Percentiles rank a stretch among this genome's conserved stretches.
Conservation (phyloP, 2,329 filamentous ascomycete species). For the Pseudogymnoascus sp. region DNA sequence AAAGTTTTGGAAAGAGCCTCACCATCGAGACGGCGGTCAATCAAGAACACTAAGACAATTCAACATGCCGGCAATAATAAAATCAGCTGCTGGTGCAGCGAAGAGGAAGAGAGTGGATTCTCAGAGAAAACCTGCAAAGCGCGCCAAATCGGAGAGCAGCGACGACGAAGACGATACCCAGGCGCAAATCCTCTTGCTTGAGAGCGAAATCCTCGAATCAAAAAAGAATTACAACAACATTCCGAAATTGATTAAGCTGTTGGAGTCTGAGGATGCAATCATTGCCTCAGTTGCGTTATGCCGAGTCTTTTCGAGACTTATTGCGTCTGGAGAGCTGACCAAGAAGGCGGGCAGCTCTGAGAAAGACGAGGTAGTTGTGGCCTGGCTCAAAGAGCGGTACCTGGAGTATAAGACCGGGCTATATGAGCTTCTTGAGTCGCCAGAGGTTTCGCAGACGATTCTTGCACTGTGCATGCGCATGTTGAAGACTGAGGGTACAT, state of each 20-base stretch:
- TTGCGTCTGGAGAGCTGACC: constrained; percentile 64
- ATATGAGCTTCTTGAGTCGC: constrained; percentile 50
- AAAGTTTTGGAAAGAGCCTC: constrained; percentile 12
- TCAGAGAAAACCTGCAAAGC: constrained; percentile 38
- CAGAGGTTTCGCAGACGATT: constrained; percentile 61
- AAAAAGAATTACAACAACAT: constrained; percentile 92
- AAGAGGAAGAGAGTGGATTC: constrained; percentile 46
- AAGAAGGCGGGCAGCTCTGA: constrained; percentile 59
- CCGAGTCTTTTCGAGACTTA: constrained; percentile 74
- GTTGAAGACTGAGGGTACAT: constrained; percentile 68
- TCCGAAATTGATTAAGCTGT: constrained; percentile 57
- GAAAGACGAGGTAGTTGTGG: constrained; percentile 65
- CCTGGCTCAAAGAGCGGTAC: constrained; percentile 72
- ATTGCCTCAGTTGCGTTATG: constrained; percentile 75
- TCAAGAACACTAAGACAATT: constrained; percentile 14
- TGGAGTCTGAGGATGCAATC: constrained; percentile 50
- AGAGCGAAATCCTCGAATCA: constrained; percentile 75
- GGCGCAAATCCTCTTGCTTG: constrained; percentile 64
- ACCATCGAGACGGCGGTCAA: background rate
- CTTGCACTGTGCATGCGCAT: constrained; percentile 77
- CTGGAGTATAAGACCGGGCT: constrained; percentile 62
- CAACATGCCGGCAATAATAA: constrained; percentile 22
- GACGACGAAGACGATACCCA: constrained; percentile 46
- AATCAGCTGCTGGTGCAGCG: constrained; percentile 13
- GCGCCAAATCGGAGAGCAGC: constrained; percentile 35